phyloP scores from a whole-genome alignment of 768 basidiomycete genomes.

The Russula lepida region DNA sequence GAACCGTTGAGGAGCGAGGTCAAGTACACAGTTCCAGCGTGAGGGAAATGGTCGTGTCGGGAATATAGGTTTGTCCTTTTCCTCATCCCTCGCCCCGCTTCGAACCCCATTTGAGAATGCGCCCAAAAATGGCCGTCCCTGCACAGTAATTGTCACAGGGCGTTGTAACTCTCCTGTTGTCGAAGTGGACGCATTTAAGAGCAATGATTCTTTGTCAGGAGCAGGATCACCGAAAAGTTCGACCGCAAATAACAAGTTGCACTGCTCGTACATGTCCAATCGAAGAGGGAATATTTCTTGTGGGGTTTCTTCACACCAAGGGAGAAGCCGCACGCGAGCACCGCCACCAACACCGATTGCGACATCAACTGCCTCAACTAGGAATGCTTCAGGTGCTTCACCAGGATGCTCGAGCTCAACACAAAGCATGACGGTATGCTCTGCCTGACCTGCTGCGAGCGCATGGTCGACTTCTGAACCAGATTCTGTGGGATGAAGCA shows the following conservation, averaged over 20 bases:
- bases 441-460: slow-evolving; percentile 62
- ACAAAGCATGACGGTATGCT: slow-evolving; percentile 81
- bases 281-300: slow-evolving; percentile 55
- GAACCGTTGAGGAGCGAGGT: slow-evolving; percentile 42
- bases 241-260: slow-evolving; percentile 86
- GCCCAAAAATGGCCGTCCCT: slow-evolving; percentile 54
- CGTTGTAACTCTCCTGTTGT: slow-evolving; percentile 16
- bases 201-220: slow-evolving; percentile 33
- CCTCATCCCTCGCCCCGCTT: not conserved
- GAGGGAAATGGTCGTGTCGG: slow-evolving; percentile 75
- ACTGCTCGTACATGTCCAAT: slow-evolving; percentile 70
- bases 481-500: slow-evolving; percentile 36
- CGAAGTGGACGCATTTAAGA: slow-evolving; percentile 24
- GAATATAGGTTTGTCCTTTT: slow-evolving; percentile 29
- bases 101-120: slow-evolving; percentile 6
- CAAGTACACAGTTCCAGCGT: slow-evolving; percentile 84
- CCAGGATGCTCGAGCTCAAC: slow-evolving; percentile 84
- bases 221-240: slow-evolving; percentile 63
- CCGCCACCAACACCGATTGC: slow-evolving; percentile 57
- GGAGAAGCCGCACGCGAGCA: slow-evolving; percentile 40
- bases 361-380: slow-evolving; percentile 69
- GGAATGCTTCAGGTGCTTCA: slow-evolving; percentile 56
- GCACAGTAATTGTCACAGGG: slow-evolving; percentile 51
- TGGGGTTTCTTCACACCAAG: slow-evolving; percentile 38
- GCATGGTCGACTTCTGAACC: slow-evolving; percentile 34